Conservation (phyloP, 2,329 filamentous ascomycete species). For the Arthroderma sp. region DNA sequence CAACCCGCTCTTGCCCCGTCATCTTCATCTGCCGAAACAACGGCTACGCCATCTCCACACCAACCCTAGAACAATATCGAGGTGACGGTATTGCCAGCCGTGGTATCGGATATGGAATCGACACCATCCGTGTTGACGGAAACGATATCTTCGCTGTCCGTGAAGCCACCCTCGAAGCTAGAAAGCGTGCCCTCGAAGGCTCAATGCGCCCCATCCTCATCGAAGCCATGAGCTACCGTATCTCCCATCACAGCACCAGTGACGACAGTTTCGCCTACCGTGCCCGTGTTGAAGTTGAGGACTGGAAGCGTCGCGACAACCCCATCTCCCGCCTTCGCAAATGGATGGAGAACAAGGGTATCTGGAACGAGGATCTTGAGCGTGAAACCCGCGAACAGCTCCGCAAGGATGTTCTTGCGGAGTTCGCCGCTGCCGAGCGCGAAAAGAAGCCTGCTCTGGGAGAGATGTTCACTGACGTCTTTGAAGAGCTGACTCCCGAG, state of each 20-base stretch:
- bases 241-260: conserved; percentile 90
- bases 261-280: conserved; percentile 97
- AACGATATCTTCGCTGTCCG: conserved; percentile 86
- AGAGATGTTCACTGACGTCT: conserved; percentile 69
- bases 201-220: conserved; percentile 77
- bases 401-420: conserved; percentile 65
- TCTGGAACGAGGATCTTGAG: conserved; percentile 80
- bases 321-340: conserved; percentile 75
- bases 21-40: conserved; percentile 90
- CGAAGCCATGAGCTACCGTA: conserved; percentile 96
- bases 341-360: conserved; percentile 70
- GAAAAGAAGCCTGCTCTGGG: conserved; percentile 44
- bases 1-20: conserved; percentile 74
- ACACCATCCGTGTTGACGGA: conserved; percentile 84
- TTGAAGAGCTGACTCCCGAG: conserved; percentile 75
- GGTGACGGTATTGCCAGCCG: conserved; percentile 83
- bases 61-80: conserved; percentile 79
- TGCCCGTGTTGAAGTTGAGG: conserved; percentile 81
- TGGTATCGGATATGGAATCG: conserved; percentile 84
- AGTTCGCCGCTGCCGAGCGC: conserved; percentile 60
- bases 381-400: conserved; percentile 54
- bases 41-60: conserved; percentile 80
- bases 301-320: conserved; percentile 85
- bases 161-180: conserved; percentile 64
- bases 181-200: conserved; percentile 63